Conservation (phyloP, 2,329 filamentous ascomycete genomes). For the Monosporascus sp. region DNA sequence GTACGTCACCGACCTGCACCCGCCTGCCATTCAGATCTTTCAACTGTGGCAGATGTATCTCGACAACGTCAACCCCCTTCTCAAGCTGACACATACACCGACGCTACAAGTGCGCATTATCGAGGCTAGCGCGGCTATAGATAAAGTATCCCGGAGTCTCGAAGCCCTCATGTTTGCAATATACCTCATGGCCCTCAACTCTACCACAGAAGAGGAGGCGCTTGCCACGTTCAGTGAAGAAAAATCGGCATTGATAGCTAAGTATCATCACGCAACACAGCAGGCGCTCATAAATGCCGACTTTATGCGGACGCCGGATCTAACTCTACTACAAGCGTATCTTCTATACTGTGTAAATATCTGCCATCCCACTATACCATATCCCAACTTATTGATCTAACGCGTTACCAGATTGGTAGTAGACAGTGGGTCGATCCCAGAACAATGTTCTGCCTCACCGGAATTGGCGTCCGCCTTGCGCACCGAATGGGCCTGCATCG, state of each 20-base stretch:
- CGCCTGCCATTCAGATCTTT: slow-evolving; percentile 53
- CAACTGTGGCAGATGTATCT: slow-evolving; percentile 66
- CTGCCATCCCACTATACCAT: not conserved
- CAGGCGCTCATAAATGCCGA: slow-evolving; percentile 62
- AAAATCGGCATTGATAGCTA: slow-evolving; percentile 43
- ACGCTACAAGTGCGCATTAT: slow-evolving; percentile 61
- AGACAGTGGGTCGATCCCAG: slow-evolving; percentile 56
- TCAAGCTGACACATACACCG: slow-evolving; percentile 64
- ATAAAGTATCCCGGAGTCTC: slow-evolving; percentile 49
- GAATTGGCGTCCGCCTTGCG: slow-evolving; percentile 61
- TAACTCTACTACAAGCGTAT: slow-evolving; percentile 62
- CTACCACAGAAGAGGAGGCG: slow-evolving; percentile 51
- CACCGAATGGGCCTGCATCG: slow-evolving; percentile 65
- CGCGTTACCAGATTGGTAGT: slow-evolving; percentile 43
- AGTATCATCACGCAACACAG: slow-evolving; percentile 54
- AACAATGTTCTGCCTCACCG: slow-evolving; percentile 55
- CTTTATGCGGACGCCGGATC: slow-evolving; percentile 61
- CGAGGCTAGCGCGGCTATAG: slow-evolving; percentile 51
- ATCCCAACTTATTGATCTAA: slow-evolving; percentile 19
- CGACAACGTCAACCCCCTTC: slow-evolving; percentile 62
- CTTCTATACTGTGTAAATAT: slow-evolving; percentile 59
- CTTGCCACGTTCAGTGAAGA: slow-evolving; percentile 46
- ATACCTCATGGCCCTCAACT: slow-evolving; percentile 54
- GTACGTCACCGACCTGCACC: slow-evolving; percentile 44
- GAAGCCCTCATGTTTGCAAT: slow-evolving; percentile 66